Base-by-base conservation (phyloP, 2,329 filamentous ascomycete genomes). In the Stagonosporopsis vannaccii region DNA sequence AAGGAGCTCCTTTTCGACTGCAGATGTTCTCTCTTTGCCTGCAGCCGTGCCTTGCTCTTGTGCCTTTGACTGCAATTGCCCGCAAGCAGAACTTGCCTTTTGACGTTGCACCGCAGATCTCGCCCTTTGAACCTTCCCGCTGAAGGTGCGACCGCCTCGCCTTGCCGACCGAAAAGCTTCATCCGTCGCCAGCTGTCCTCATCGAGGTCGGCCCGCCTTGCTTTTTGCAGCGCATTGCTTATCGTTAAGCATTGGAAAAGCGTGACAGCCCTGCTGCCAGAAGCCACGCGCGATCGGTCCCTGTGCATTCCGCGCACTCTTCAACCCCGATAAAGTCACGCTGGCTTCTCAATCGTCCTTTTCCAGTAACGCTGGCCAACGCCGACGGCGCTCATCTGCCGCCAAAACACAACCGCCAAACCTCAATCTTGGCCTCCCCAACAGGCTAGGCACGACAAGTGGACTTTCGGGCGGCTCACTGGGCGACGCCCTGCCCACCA, bases 311-410 rank as follows among this genome's bases (percentile, higher is more conserved):
- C 63, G 62, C 57, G 60, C 67, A 63, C 60, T 64, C 53, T 62
- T 63, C 48, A 60, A 63, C 51, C 45, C 56, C 45, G 55, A 59
- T 57, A 53, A 68, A 66, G 65, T 74, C 75, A 71, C 68, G 70
- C 67, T 77, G 75, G 75, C 75, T 71, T 73, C 74, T 53, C 68
- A 70, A 60, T 68, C 67, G 39, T 73, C 73, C 57, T 73, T 73
- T 57, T 68, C 71, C 66, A 69, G 71, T 68, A 67, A 69, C 49
- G 62, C 70, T 68, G 72, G 71, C 66, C 73, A 76, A 70, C 74
- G 75, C 63, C 73, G 75, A 61, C 68, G 75, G 69, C 74, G 75
- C 62, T 76, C 74, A 26, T 77, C 75, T 51, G 74, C 73, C 58
- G 73, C 73, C 37, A 72, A 65, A 62, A 68, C 75, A 37, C 70